A percentile compares a stretch with the other conserved stretches of the same genome.
Evolutionary conservation across 2,329 filamentous ascomycete genomes (phyloP).

Genomic region (Talaromyces sp.): DNA sequence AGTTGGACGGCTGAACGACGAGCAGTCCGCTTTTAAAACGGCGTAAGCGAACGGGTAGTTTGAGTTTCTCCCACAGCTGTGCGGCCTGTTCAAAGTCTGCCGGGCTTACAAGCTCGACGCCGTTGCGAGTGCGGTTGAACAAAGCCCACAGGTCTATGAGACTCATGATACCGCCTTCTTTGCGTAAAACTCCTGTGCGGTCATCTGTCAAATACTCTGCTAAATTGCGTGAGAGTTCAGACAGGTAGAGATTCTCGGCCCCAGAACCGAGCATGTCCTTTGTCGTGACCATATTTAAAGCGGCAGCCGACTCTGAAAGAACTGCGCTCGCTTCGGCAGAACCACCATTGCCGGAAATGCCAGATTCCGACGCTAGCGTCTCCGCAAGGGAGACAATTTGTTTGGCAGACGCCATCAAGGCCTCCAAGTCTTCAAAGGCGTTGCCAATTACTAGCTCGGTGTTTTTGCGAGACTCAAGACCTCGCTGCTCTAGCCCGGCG

Average conservation of each 20-base stretch:
- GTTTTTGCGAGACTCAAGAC: constrained; percentile 79
- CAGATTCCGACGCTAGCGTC: constrained; percentile 68
- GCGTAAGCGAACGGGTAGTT: constrained; percentile 77
- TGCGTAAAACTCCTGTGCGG: constrained; percentile 68
- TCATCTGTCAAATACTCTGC: constrained; percentile 90
- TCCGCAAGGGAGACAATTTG: constrained; percentile 93
- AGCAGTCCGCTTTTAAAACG: constrained; percentile 92
- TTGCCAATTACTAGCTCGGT: constrained; percentile 90
- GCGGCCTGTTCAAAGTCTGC: constrained; percentile 88
- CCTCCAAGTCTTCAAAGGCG: constrained; percentile 93
- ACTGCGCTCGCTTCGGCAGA: constrained; percentile 68
- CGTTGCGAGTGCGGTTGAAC: constrained; percentile 88
- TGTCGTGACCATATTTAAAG: constrained; percentile 85
- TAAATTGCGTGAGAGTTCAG: constrained; percentile 76
- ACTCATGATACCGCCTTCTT: constrained; percentile 81
- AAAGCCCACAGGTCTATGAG: constrained; percentile 90
- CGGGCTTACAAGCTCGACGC: constrained; percentile 90
- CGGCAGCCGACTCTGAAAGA: constrained; percentile 74
- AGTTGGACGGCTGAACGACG: constrained; percentile 82
- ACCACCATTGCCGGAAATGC: constrained; percentile 53
- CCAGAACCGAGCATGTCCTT: constrained; percentile 87
- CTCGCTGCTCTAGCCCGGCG: constrained; percentile 82
- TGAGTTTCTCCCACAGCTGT: constrained; percentile 79
- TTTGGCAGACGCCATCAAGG: constrained; percentile 95
- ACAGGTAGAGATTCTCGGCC: constrained; percentile 81